These are phyloP conservation scores for Metschnikowia henanensis DNA, from an alignment of 805 yeast species.

Conservation along the genomic window DNA sequence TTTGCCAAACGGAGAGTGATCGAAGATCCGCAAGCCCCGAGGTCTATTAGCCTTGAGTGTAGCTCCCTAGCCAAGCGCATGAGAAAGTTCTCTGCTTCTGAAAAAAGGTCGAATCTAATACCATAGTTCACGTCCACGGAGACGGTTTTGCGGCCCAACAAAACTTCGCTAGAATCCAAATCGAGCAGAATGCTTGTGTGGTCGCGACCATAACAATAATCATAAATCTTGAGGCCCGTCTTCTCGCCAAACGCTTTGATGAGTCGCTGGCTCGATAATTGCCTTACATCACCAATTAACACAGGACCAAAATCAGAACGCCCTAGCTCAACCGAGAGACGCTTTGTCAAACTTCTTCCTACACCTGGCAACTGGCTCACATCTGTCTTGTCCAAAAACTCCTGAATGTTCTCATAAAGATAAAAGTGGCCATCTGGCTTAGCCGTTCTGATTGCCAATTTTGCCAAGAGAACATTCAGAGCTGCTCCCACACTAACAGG, in stretches of 20 bases:
- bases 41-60: constrained; percentile 46
- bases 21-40: constrained; percentile 52
- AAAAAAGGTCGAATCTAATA: constrained; percentile 61
- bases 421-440: constrained; percentile 73
- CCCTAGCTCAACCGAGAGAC: constrained; percentile 38
- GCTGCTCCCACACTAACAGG: constrained; percentile 82
- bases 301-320: constrained; percentile 18
- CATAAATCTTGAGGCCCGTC: constrained; percentile 62
- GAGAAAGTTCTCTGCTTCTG: constrained; percentile 67
- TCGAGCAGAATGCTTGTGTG: constrained; percentile 54
- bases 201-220: constrained; percentile 69
- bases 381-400: constrained; percentile 36
- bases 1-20: constrained; percentile 65
- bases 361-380: constrained; percentile 59
- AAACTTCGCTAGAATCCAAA: constrained; percentile 41
- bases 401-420: constrained; percentile 30
- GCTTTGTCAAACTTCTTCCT: constrained; percentile 51
- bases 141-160: constrained; percentile 65
- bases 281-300: constrained; percentile 40
- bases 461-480: constrained; percentile 71
- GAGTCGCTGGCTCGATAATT: constrained; percentile 34
- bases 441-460: constrained; percentile 67
- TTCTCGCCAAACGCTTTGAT: constrained; percentile 62
- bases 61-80: constrained; percentile 60
- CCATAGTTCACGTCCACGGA: constrained; percentile 94